Base-by-base conservation (phyloP, 495 filamentous ascomycete genomes). In the Annulohypoxylon maeteangense region DNA sequence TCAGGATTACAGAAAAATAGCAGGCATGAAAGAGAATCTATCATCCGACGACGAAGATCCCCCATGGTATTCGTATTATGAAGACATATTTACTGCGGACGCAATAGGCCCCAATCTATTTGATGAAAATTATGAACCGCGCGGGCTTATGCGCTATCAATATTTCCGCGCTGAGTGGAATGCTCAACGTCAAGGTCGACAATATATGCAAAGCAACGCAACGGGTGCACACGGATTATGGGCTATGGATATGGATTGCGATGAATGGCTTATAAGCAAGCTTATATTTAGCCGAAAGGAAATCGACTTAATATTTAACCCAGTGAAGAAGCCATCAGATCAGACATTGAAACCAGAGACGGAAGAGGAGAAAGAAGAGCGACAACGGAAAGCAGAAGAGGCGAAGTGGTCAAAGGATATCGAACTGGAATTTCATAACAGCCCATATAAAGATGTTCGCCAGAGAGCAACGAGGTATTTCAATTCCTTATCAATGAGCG, bases 241-340 rank as follows among this genome's bases (percentile, higher is more conserved):
- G 70, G 10, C 55, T 36, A 68, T 68, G 67, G 27, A 65, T 38
- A 71, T 73, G 55, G 57, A 65, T 42, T 78, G 75, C 10, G 79
- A 83, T 48, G 45, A 64, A 10, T 88, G 83, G 81, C 77, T 88
- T 38, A 68, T 75, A 47, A 78, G 77, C 12, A 88, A 88, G 71
- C 76, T 88, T 60, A 74, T 82, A 4, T 86, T 88, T 48, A 76
- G 78, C 23, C 82, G 82, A 48, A 78, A 82, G 40, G 84, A 88
- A 68, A 80, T 82, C 10, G 68, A 74, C 48, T 27, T 56, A n/a
- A 63, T 74, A 60, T 74, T 67, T 38, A 12, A 67, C 45, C 16
- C 44, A 1, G 18, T 11, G 22, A 31, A 66, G 22, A 56, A 71
- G 6, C 6, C 31, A 10, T 27, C 53, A 23, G 32, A 27, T 14